phyloP scores from a whole-genome alignment of 345 rosid genomes.

The Dimocarpus longan region DNA sequence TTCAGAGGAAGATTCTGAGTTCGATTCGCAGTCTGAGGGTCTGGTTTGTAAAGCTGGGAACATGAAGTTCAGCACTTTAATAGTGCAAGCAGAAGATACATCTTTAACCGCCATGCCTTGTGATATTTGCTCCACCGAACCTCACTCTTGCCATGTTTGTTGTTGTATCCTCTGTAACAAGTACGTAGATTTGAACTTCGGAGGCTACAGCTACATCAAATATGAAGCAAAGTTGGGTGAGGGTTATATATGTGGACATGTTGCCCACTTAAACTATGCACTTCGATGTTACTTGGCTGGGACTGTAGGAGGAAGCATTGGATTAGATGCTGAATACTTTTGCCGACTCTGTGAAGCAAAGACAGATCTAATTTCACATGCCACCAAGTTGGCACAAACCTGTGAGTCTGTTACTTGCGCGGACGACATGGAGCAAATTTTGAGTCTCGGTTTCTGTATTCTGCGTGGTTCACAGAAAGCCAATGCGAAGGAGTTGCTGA shows the following conservation, averaged over 20 bases:
- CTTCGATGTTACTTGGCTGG: slow-evolving; percentile 87
- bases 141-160: slow-evolving; percentile 72
- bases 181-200: slow-evolving; percentile 44
- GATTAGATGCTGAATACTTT: slow-evolving; percentile 81
- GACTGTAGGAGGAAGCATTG: slow-evolving; percentile 77
- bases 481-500: slow-evolving; percentile 49
- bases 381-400: slow-evolving; percentile 45
- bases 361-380: slow-evolving; percentile 70
- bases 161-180: slow-evolving; percentile 85
- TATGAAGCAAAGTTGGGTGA: slow-evolving; percentile 63
- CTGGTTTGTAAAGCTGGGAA: slow-evolving; percentile 74
- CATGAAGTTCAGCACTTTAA: slow-evolving; percentile 53
- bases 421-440: slow-evolving; percentile 57
- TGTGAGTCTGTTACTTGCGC: slow-evolving; percentile 54
- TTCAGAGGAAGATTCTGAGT: slow-evolving; percentile 33
- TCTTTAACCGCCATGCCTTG: slow-evolving; percentile 52
- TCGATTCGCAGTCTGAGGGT: slow-evolving; percentile 37
- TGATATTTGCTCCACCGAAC: slow-evolving; percentile 80
- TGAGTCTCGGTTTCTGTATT: slow-evolving; percentile 59
- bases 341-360: slow-evolving; percentile 82
- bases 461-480: slow-evolving; percentile 61
- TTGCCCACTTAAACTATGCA: slow-evolving; percentile 85
- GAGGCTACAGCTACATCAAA: slow-evolving; percentile 68
- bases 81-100: slow-evolving; percentile 30
- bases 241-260: slow-evolving; percentile 67